These are phyloP conservation scores for Bremia lactucae DNA, from an alignment of 352 stramenopile species.

Conservation along the genomic window DNA sequence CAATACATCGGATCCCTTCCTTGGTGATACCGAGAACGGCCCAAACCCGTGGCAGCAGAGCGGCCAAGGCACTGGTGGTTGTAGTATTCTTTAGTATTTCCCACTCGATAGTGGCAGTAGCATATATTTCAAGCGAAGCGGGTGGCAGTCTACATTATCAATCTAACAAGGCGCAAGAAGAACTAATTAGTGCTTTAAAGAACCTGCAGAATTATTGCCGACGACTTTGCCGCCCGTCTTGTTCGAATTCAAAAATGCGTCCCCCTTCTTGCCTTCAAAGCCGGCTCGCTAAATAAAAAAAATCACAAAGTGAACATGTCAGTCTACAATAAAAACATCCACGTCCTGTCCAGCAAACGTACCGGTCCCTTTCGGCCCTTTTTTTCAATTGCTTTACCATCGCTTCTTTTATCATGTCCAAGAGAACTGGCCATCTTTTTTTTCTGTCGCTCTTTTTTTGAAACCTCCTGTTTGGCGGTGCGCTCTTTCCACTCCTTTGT, in stretches of 20 bases:
- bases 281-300: constrained; percentile 35
- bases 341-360: too few species aligned
- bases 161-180: too few species aligned
- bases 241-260: constrained; percentile 56
- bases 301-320: constrained; percentile 3
- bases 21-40: constrained; percentile 56
- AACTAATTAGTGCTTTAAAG: constrained; percentile 22
- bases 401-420: constrained; percentile 17
- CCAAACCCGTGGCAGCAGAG: constrained; percentile 66
- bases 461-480: constrained; percentile 38
- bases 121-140: too few species aligned
- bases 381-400: constrained; percentile 25
- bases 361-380: constrained; percentile 32
- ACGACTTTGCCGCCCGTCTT: constrained; percentile 29
- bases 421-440: constrained; percentile 35
- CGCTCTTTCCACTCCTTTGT: constrained; percentile 71
- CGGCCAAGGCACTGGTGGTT: constrained; percentile 48
- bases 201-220: constrained; percentile 15
- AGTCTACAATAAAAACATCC: too few species aligned
- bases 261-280: constrained; percentile 77
- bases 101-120: too few species aligned
- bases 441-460: constrained; percentile 58
- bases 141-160: constrained; percentile 39
- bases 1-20: constrained; percentile 55
- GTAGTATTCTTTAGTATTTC: constrained; percentile 56